Conservation (phyloP, 2,329 filamentous ascomycete genomes). For the Beauveria medogensis region DNA sequence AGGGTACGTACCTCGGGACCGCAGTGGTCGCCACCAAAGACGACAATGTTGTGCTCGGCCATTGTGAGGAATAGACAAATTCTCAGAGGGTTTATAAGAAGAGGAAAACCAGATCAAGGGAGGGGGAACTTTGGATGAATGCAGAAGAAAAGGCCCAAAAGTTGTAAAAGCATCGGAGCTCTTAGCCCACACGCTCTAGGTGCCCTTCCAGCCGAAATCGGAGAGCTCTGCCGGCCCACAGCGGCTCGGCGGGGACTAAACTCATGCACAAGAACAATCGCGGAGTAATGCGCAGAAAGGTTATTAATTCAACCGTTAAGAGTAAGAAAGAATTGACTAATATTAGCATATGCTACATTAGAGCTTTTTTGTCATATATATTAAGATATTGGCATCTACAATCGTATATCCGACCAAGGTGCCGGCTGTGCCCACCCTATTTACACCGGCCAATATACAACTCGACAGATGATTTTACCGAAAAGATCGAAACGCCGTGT, state of each 20-base stretch:
- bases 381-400: neutral
- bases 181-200: neutral
- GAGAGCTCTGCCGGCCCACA: constrained; percentile 14
- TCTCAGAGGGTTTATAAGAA: too few species aligned
- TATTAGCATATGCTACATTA: neutral
- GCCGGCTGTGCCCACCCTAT: neutral
- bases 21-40: constrained; percentile 77
- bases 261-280: neutral
- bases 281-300: neutral
- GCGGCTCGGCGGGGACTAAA: neutral
- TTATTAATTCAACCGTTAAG: neutral
- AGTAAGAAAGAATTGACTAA: neutral
- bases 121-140: too few species aligned
- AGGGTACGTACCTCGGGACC: constrained; percentile 61
- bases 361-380: neutral
- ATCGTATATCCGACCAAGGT: constrained; percentile 14
- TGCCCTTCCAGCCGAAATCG: constrained; percentile 31
- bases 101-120: too few species aligned
- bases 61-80: constrained; percentile 30
- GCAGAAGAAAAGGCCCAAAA: neutral
- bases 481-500: constrained; percentile 36
- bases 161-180: neutral
- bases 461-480: constrained; percentile 21
- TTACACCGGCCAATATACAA: neutral
- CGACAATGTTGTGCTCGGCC: constrained; percentile 68